Evolutionary conservation across 2,329 filamentous ascomycete species (phyloP).

Genomic region (Chaetomium sp.): DNA sequence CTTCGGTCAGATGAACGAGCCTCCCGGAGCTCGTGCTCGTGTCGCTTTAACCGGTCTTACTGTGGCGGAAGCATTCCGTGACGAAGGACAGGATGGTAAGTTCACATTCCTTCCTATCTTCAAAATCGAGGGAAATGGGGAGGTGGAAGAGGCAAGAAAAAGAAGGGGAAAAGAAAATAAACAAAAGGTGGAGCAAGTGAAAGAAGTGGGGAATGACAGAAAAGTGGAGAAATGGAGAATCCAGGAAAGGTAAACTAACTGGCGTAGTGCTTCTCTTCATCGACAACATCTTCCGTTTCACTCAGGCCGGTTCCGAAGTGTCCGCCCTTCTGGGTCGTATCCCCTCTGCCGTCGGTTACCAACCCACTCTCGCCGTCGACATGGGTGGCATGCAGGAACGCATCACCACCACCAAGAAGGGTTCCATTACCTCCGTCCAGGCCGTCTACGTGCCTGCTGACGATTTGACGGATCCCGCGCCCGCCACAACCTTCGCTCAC

Average conservation of each 20-base stretch:
- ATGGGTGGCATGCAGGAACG: constrained; percentile 99
- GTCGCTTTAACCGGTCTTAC: constrained; percentile 86
- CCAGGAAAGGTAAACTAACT: constrained; percentile 21
- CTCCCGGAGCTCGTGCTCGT: constrained; percentile 98
- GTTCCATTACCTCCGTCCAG: constrained; percentile 99
- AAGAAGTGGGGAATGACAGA: no score
- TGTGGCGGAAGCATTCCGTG: constrained; percentile 76
- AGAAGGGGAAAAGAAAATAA: no score
- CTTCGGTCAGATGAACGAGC: constrained; percentile 99
- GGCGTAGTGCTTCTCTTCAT: constrained; percentile 88
- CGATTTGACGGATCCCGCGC: constrained; percentile 99
- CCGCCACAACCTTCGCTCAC: constrained; percentile 98
- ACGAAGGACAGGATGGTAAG: constrained; percentile 80
- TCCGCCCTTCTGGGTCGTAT: constrained; percentile 99
- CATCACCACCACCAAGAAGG: constrained; percentile 99
- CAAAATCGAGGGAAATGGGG: no score
- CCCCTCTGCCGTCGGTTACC: constrained; percentile 99
- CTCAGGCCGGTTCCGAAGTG: constrained; percentile 95
- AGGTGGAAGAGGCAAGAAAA: no score
- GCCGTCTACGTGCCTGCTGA: constrained; percentile 99
- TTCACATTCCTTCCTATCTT: constrained; percentile 3
- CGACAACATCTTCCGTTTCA: constrained; percentile 98
- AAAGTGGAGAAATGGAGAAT: no score
- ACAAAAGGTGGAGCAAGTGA: no score
- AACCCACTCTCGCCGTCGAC: constrained; percentile 95